Conservation (phyloP, 2,329 filamentous ascomycete species). For the Ophiostoma ulmi region DNA sequence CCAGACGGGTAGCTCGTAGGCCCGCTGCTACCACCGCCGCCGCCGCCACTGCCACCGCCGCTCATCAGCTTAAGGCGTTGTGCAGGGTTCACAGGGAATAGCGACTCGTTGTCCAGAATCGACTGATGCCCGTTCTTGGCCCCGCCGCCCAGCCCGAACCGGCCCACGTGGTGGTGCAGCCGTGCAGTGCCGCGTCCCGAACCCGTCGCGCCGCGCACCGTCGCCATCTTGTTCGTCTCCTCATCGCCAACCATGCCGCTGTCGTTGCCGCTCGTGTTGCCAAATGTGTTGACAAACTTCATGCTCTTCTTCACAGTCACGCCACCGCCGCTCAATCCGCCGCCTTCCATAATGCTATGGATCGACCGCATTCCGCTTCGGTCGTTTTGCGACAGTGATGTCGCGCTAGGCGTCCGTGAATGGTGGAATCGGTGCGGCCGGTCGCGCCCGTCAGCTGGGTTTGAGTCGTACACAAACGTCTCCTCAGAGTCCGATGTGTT, state of each 20-base stretch:
- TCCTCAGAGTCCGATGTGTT: slow-evolving; percentile 97
- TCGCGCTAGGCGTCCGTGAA: slow-evolving; percentile 89
- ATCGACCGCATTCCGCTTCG: slow-evolving; percentile 58
- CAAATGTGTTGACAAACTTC: slow-evolving; percentile 88
- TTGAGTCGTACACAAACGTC: slow-evolving; percentile 98
- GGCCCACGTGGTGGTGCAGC: slow-evolving; percentile 65
- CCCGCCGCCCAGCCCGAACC: slow-evolving; percentile 65
- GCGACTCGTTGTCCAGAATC: slow-evolving; percentile 68
- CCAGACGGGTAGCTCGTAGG: slow-evolving; percentile 33
- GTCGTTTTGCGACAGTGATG: slow-evolving; percentile 68
- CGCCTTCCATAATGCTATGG: slow-evolving; percentile 56
- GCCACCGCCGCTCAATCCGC: slow-evolving; percentile 33
- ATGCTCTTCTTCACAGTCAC: slow-evolving; percentile 80
- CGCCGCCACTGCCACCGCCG: slow-evolving; percentile 31
- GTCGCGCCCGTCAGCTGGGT: slow-evolving; percentile 66
- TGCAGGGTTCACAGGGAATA: slow-evolving; percentile 57
- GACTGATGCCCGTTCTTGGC: slow-evolving; percentile 61
- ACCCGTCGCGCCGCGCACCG: slow-evolving; percentile 56
- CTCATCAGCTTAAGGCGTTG: slow-evolving; percentile 49
- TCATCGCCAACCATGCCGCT: slow-evolving; percentile 58
- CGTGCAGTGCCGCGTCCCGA: slow-evolving; percentile 62
- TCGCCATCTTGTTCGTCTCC: slow-evolving; percentile 57
- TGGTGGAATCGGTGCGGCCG: slow-evolving; percentile 65
- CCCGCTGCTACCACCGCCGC: slow-evolving; percentile 31
- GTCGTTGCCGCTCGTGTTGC: slow-evolving; percentile 53